phyloP scores from a whole-genome alignment of 2,329 filamentous ascomycete species.

The Colletotrichum sp. region DNA sequence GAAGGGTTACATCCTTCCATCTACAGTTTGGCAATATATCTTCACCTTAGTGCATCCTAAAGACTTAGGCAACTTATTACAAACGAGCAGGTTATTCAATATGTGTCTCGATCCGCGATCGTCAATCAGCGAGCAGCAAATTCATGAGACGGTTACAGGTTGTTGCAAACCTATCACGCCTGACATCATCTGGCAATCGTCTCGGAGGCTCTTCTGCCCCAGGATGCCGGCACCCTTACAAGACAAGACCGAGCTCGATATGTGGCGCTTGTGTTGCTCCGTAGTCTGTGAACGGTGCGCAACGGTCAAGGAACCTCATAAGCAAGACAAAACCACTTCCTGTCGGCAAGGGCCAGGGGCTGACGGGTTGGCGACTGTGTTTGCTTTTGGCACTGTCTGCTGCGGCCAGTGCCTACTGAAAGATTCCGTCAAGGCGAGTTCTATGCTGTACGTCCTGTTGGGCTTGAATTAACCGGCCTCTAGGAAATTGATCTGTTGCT shows the following conservation, averaged over 20 bases:
- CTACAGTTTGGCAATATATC: conserved; percentile 73
- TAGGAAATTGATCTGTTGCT: conserved; percentile 76
- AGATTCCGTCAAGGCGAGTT: conserved; percentile 66
- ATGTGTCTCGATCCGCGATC: conserved; percentile 58
- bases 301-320: conserved; percentile 35
- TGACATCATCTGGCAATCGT: conserved; percentile 73
- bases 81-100: conserved; percentile 72
- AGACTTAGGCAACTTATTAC: conserved; percentile 68
- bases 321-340: conserved; percentile 37
- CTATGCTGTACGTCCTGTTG: conserved; percentile 32
- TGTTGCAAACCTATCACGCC: conserved; percentile 44
- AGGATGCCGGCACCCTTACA: conserved; percentile 72
- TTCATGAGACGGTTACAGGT: background rate
- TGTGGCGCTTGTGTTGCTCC: conserved; percentile 75
- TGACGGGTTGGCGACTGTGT: conserved; percentile 67
- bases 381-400: conserved; percentile 71
- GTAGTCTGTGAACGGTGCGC: conserved; percentile 72
- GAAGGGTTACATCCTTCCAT: background rate
- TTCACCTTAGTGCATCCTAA: conserved; percentile 70
- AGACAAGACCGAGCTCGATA: conserved; percentile 71
- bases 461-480: conserved; percentile 25
- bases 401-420: conserved; percentile 71
- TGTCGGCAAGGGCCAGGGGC: conserved; percentile 68
- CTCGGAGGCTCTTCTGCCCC: conserved; percentile 69
- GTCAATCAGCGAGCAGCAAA: background rate